Conservation (phyloP, 805 yeast species). For the Jamesozyma jinghongensis region DNA sequence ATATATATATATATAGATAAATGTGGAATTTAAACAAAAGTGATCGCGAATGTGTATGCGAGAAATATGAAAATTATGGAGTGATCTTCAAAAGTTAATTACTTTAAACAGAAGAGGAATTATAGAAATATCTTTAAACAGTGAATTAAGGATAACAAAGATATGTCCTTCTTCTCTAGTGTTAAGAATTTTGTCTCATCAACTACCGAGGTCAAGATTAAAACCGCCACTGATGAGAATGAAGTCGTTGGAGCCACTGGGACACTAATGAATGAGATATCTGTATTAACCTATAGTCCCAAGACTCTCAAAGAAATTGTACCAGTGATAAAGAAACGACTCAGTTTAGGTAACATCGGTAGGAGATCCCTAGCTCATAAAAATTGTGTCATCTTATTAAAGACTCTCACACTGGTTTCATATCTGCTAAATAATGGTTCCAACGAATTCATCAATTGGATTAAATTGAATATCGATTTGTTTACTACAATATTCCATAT, state of each 20-base stretch:
- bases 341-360: conserved; percentile 18
- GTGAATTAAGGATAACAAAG: too few species aligned
- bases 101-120: background rate
- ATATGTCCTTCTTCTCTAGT: conserved; percentile 14
- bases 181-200: conserved; percentile 28
- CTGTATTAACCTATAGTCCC: conserved; percentile 37
- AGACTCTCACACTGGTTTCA: conserved; percentile 44
- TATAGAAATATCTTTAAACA: too few species aligned
- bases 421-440: conserved; percentile 49
- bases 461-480: conserved; percentile 27
- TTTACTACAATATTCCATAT: conserved; percentile 29
- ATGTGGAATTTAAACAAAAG: background rate
- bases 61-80: too few species aligned
- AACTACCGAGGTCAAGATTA: conserved; percentile 32
- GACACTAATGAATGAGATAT: conserved; percentile 44
- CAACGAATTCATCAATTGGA: conserved; percentile 40
- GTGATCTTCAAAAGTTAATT: too few species aligned
- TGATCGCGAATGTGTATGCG: too few species aligned
- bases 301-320: conserved; percentile 35
- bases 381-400: conserved; percentile 36
- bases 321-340: conserved; percentile 34
- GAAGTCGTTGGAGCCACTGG: conserved; percentile 50
- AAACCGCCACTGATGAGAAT: conserved; percentile 40
- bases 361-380: conserved; percentile 19
- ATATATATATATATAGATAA: background rate